Evolutionary conservation across 805 yeast species (phyloP).

Genomic region (Candida manassasensis): DNA sequence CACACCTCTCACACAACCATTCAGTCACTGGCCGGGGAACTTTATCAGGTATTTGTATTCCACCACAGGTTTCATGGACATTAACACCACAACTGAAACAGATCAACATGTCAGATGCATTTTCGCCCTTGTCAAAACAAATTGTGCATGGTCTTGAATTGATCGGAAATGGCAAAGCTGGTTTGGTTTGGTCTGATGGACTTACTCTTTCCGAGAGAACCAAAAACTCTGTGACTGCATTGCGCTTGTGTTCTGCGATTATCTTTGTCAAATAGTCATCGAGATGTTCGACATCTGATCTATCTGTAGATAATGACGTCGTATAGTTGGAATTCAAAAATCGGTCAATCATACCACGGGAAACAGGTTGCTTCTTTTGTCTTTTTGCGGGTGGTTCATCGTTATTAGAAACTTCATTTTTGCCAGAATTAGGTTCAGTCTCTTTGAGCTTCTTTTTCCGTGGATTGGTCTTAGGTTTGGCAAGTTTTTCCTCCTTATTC

Average conservation of each 20-base stretch:
- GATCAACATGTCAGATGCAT: conserved; percentile 35
- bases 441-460: conserved; percentile 7
- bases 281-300: not conserved
- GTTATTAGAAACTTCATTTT: not conserved
- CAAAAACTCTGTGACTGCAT: not conserved
- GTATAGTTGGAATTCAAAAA: conserved; percentile 18
- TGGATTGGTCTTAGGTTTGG: conserved; percentile 5
- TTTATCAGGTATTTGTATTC: conserved; percentile 25
- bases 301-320: conserved; percentile 9
- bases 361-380: conserved; percentile 8
- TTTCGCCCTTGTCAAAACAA: conserved; percentile 1
- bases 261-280: not conserved
- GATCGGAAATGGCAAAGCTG: conserved; percentile 1
- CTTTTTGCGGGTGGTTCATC: conserved; percentile 7
- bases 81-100: conserved; percentile 66
- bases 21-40: conserved; percentile 27
- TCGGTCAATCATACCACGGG: conserved; percentile 16
- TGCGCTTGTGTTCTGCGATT: not conserved
- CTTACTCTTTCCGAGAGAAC: not conserved
- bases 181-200: not conserved
- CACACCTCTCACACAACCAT: conserved; percentile 82
- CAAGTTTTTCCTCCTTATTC: conserved; percentile 9
- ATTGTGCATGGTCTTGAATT: conserved; percentile 7
- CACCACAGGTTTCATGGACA: conserved; percentile 72
- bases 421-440: conserved; percentile 2